Base-by-base conservation (phyloP, 2,329 filamentous ascomycete species). In the Neophaeococcomyces mojaviensis region DNA sequence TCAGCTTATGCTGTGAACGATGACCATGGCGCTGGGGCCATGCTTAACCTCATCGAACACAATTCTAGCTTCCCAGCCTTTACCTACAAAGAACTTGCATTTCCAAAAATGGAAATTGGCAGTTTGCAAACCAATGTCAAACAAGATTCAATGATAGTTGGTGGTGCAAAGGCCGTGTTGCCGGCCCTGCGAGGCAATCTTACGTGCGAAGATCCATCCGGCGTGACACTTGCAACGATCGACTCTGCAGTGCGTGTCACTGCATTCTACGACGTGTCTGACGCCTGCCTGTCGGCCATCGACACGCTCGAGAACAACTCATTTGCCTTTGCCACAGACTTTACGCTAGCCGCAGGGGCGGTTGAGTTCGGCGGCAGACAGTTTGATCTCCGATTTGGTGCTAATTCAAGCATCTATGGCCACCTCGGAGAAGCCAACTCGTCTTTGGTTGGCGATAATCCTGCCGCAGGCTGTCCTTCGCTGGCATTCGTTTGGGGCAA, bases 401-500 rank as follows among this genome's bases (percentile, higher is more conserved):
- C 45, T 15, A 52, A 52, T 44, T 48, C 51, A 7, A 51, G 45
- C 16, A 39, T 48, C 1, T 55, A 50, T 16, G 49, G 52, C 9
- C 50, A 54, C 38, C 50, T 52, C 37, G 55, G 51, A 15, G 53
- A 54, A 39, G 35, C 13, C 39, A 50, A 51, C n/a, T 47, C 44
- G 3, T 48, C 46, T 10, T 50, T 53, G 28, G 55, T 55, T 15
- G 49, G 44, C 18, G 49, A 55, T 39, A 57, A 57, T 43, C 55
- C 55, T 16, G 32, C 55, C 6, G 51, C 54, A 12, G 55, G 54
- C 15, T 57, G 55, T 45, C 55, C 55, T 12, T 53, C 48, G 32
- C 37, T 57, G 26, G 54, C 52, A 2, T 57, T 57, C 42, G 52
- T 51, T 10, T 57, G 52, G 33, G 55, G 55, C 32, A 44, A 49